Evolutionary conservation across 108 stramenopile genomes (phyloP).

Genomic region (Stephanodiscus triporus): DNA sequence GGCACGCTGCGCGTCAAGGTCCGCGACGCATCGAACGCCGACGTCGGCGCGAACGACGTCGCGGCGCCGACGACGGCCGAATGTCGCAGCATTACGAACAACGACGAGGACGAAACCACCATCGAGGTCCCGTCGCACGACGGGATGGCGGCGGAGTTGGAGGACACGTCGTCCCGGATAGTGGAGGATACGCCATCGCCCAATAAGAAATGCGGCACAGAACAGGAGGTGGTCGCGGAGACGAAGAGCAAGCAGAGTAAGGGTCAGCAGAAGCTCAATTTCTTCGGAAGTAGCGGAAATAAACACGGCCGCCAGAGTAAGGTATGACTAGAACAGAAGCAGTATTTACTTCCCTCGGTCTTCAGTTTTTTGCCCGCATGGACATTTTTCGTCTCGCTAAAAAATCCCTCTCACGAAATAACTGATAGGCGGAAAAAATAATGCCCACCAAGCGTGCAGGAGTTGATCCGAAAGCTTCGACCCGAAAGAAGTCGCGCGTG

Average conservation of each 20-base stretch:
- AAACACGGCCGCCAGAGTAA: not conserved
- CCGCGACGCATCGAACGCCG: not conserved
- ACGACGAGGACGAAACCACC: not conserved
- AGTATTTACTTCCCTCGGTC: not conserved
- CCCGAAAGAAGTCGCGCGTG: conserved; percentile 15
- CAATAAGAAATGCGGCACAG: not conserved
- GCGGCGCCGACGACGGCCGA: not conserved
- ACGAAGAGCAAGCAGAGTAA: conserved; percentile 1
- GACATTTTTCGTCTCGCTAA: no score
- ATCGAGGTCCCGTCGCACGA: conserved; percentile 3
- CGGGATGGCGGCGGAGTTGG: not conserved
- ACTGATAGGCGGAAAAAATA: not conserved
- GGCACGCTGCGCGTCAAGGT: conserved; percentile 48
- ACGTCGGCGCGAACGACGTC: no score
- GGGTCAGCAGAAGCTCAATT: conserved; percentile 36
- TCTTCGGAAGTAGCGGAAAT: conserved; percentile 5
- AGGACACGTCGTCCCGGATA: not conserved
- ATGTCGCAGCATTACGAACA: not conserved
- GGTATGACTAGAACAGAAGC: conserved; percentile 1
- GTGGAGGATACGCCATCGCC: conserved; percentile 46
- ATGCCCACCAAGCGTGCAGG: no score
- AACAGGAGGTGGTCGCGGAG: not conserved
- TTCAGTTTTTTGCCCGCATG: not conserved
- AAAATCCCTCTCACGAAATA: not conserved
- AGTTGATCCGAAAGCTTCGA: no score